phyloP scores from a whole-genome alignment of 371 early-diverging fungal species.

The Mucor plumbeus region DNA sequence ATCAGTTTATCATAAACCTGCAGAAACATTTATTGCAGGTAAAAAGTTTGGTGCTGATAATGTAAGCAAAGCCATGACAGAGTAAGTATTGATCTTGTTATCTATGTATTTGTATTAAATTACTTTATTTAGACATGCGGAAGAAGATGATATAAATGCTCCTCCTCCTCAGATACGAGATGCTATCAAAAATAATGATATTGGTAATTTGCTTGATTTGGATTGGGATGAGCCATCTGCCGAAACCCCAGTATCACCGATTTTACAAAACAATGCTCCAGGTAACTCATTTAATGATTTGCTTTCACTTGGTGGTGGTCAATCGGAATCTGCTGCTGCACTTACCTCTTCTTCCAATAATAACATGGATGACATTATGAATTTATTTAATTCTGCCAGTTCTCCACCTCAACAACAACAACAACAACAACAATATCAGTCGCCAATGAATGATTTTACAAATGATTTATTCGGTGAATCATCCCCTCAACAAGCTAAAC shows the following conservation, averaged over 20 bases:
- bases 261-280: conserved; percentile 13
- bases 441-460: conserved; percentile 18
- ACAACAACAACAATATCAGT: conserved; percentile 13
- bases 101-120: neutral
- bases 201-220: conserved; percentile 59
- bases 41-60: conserved; percentile 65
- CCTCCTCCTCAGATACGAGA: conserved; percentile 55
- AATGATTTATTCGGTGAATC: conserved; percentile 27
- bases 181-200: conserved; percentile 62
- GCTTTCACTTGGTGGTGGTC: conserved; percentile 33
- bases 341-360: conserved; percentile 1
- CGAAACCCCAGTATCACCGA: conserved; percentile 36
- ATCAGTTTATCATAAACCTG: conserved; percentile 94
- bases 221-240: conserved; percentile 53
- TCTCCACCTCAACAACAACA: conserved; percentile 16
- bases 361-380: conserved; percentile 46
- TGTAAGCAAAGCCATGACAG: conserved; percentile 51
- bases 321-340: conserved; percentile 1
- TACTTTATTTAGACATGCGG: conserved; percentile 40
- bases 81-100: conserved; percentile 40
- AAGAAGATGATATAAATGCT: conserved; percentile 61
- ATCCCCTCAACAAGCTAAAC: conserved; percentile 10
- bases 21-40: conserved; percentile 78
- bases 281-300: conserved; percentile 31
- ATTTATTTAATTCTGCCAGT: conserved; percentile 35